phyloP scores from a whole-genome alignment of 2,329 filamentous ascomycete species.

The Anthostomella pinea region DNA sequence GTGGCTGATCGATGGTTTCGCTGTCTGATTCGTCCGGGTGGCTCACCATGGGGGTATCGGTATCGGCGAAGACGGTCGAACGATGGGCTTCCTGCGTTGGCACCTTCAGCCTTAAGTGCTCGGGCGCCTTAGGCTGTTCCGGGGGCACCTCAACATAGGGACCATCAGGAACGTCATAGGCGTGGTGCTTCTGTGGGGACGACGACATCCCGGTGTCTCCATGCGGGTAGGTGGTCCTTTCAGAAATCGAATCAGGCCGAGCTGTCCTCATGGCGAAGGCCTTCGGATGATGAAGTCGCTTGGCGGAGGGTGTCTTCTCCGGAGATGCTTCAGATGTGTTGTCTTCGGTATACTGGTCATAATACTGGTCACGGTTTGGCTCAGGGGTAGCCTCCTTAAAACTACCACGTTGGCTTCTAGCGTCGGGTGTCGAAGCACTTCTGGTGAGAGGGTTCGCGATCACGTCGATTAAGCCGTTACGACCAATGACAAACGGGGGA shows the following conservation, averaged over 20 bases:
- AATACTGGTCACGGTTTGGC: slow-evolving; percentile 22
- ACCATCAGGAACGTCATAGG: slow-evolving; percentile 21
- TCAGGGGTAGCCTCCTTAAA: slow-evolving; percentile 19
- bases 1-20: slow-evolving; percentile 24
- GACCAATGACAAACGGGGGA: slow-evolving; percentile 26
- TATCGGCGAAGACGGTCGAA: slow-evolving; percentile 30
- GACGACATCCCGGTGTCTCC: slow-evolving; percentile 15
- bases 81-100: slow-evolving; percentile 22
- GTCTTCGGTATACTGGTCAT: slow-evolving; percentile 26
- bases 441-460: slow-evolving; percentile 23
- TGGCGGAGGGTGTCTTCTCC: slow-evolving; percentile 28
- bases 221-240: slow-evolving; percentile 18
- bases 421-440: slow-evolving; percentile 32
- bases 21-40: slow-evolving; percentile 26
- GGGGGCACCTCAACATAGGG: slow-evolving; percentile 19
- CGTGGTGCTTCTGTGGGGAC: slow-evolving; percentile 17
- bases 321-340: slow-evolving; percentile 27
- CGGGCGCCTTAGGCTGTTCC: slow-evolving; percentile 13
- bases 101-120: slow-evolving; percentile 18
- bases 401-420: slow-evolving; percentile 22
- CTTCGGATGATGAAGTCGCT: slow-evolving; percentile 26
- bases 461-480: slow-evolving; percentile 29
- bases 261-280: slow-evolving; percentile 20
- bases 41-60: slow-evolving; percentile 28
- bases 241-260: slow-evolving; percentile 24